A percentile compares a stretch with the other conserved stretches of the same genome.
phyloP scores from a whole-genome alignment of 208 protist genomes.

The Acanthamoeba rhysodes region DNA sequence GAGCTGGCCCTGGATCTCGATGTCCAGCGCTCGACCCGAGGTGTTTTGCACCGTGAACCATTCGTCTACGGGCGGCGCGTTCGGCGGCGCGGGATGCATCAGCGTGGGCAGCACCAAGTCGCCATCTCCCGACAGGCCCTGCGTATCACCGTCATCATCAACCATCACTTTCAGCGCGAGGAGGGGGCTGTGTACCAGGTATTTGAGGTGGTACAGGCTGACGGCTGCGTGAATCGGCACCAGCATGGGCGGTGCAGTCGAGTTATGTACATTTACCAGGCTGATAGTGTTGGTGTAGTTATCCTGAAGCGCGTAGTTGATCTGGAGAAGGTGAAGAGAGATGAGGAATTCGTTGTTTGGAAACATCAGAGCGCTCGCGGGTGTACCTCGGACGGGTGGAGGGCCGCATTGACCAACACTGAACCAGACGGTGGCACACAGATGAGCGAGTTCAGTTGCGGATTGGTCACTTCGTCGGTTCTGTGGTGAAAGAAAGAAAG shows the following conservation, averaged over 20 bases:
- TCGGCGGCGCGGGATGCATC: conserved; percentile 61
- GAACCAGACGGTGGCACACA: conserved; percentile 29
- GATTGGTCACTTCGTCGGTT: conserved; percentile 8
- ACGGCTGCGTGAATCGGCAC: not conserved
- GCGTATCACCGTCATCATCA: not conserved
- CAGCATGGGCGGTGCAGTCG: not conserved
- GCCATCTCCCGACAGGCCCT: conserved; percentile 53
- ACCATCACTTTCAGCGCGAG: no score
- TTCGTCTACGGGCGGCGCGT: conserved; percentile 47
- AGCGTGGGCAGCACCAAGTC: conserved; percentile 52
- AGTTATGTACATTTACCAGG: conserved; percentile 62
- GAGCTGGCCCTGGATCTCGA: conserved; percentile 59
- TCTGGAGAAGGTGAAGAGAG: not conserved
- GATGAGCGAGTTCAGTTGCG: conserved; percentile 5
- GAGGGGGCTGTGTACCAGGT: not conserved
- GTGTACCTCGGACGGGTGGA: conserved; percentile 26
- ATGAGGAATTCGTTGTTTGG: no score
- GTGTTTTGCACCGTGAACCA: conserved; percentile 72
- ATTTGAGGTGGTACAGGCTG: conserved; percentile 68
- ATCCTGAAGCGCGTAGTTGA: conserved; percentile 39
- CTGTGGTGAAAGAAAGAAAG: not conserved
- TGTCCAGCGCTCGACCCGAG: conserved; percentile 23
- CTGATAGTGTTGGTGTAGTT: conserved; percentile 19
- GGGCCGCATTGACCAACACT: conserved; percentile 18
- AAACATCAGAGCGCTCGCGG: not conserved